phyloP scores from a whole-genome alignment of 2,329 filamentous ascomycete genomes.

The Aureobasidium mangrovei region DNA sequence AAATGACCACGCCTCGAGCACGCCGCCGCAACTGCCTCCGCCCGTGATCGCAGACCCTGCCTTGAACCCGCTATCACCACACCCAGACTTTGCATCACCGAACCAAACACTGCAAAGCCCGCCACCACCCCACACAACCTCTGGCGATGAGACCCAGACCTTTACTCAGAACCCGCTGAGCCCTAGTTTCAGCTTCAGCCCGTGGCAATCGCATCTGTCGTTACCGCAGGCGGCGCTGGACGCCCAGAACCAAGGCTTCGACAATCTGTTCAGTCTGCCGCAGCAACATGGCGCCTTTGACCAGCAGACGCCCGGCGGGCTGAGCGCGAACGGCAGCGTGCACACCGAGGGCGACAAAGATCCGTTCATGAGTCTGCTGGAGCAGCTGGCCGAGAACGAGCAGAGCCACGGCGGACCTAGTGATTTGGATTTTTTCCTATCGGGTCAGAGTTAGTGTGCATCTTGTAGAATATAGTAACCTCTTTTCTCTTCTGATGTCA shows the following conservation, averaged over 20 bases:
- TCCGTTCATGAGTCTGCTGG: constrained; percentile 68
- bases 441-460: background rate
- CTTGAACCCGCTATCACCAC: constrained; percentile 1
- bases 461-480: too few species aligned
- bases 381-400: constrained; percentile 77
- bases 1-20: background rate
- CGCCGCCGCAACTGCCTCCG: constrained; percentile 3
- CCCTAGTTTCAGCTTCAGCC: constrained; percentile 31
- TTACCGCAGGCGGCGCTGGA: constrained; percentile 7
- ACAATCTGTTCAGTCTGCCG: constrained; percentile 19
- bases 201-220: constrained; percentile 16
- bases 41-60: constrained; percentile 13
- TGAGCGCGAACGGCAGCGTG: constrained; percentile 31
- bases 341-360: constrained; percentile 57
- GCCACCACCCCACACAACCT: constrained; percentile 1
- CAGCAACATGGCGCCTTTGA: constrained; percentile 21
- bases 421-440: constrained; percentile 73
- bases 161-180: constrained; percentile 31
- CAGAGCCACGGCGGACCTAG: constrained; percentile 57
- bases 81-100: background rate
- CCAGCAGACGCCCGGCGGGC: constrained; percentile 37
- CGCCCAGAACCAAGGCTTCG: constrained; percentile 16
- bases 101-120: constrained; percentile 6
- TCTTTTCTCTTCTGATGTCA: too few species aligned
- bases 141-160: constrained; percentile 15